phyloP scores from a whole-genome alignment of 306 rosid species.

The Cicer yamashitae region DNA sequence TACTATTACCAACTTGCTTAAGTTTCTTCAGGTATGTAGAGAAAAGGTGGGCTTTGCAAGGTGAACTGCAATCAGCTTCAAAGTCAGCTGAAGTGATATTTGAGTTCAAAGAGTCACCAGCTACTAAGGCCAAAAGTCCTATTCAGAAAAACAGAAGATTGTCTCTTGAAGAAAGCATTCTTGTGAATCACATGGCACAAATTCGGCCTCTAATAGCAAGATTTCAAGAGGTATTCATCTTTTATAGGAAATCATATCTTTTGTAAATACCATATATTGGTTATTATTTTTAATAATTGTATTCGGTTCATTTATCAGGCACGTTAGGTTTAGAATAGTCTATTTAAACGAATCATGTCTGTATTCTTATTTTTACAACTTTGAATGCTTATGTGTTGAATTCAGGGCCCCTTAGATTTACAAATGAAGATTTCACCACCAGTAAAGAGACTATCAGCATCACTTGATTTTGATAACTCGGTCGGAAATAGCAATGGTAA shows the following conservation, averaged over 20 bases:
- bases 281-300: too few species aligned
- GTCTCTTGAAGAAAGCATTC: constrained; percentile 83
- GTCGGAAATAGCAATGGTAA: constrained; percentile 42
- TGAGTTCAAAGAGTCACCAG: constrained; percentile 42
- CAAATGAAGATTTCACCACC: constrained; percentile 46
- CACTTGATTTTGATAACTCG: constrained; percentile 50
- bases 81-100: constrained; percentile 46
- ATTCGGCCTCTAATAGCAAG: constrained; percentile 45
- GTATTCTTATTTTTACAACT: too few species aligned
- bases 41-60: constrained; percentile 64
- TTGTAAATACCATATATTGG: too few species aligned
- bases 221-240: constrained; percentile 58
- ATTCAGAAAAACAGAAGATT: constrained; percentile 60
- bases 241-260: neutral
- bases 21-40: constrained; percentile 72
- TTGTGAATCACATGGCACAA: constrained; percentile 49
- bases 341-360: too few species aligned
- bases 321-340: too few species aligned
- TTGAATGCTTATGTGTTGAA: neutral
- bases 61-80: constrained; percentile 46
- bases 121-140: constrained; percentile 40
- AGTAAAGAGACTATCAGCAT: constrained; percentile 46
- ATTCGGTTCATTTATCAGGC: too few species aligned
- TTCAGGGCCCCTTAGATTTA: constrained; percentile 63
- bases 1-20: constrained; percentile 38